Evolutionary conservation across 2,329 filamentous ascomycete species (phyloP), one percentile per base, ranked within the genome.

Genomic region (Penicillium aurantiogriseum): DNA sequence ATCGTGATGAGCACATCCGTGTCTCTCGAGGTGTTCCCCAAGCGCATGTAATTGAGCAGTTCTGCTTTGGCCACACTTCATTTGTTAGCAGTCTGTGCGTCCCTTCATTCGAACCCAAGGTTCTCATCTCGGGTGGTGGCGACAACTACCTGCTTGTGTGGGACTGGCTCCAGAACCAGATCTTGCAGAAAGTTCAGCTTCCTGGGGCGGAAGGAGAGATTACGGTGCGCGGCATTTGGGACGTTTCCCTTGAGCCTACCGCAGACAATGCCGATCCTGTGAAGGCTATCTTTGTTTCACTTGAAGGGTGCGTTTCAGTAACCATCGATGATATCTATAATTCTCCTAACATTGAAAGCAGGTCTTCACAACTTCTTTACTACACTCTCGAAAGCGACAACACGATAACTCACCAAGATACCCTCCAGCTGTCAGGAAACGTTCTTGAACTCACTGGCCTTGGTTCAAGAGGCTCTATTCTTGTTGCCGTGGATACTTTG

Each of bases 51-150:
- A 95, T 97, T 62, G 92, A 97, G 74, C 82, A 82, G 0, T 97
- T 90, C 74, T 97, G 93, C 71, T 83, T 97, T 3, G 93, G 92
- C 4, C 94, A 99, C 75, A 86, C 82, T 51, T 85, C 92, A 38
- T 97, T 97, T 72, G 81, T 99, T 63, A 91, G 83, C 76, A 86
- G 85, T 57, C 78, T 99, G 43, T 88, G 87, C 67, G 77, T 93
- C 19, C 86, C 87, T 0, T 70, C 71, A 0, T 76, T 74, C 51
- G 76, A 79, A 25, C 80, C 81, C 3, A 81, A 86, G n/a, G 65
- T 88, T 1, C 81, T 99, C 31, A 77, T 97, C 33, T 96, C 92
- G 6, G 94, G 91, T 10, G 93, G 93, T 48, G 94, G 93, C 4
- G 93, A 97, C 67, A 80, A 88, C 57, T 83, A 88, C 62, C 69